Base-by-base conservation (phyloP, 306 rosid species). In the Hylodesmum podocarpum region DNA sequence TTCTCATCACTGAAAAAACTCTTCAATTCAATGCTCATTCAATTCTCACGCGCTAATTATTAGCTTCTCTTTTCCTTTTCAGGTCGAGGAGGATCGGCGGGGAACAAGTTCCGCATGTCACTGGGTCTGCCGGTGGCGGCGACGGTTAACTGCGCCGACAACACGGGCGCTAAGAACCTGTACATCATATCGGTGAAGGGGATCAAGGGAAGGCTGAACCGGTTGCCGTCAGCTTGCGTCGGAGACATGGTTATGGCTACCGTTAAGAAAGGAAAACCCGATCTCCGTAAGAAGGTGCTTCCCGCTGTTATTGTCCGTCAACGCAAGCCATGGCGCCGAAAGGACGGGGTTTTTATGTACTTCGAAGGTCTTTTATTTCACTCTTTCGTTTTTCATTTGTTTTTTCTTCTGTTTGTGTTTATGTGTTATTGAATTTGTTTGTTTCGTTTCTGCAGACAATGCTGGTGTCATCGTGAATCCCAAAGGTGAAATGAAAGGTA, bases 221-320 rank as follows among this genome's bases (percentile, higher is more conserved):
- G 96, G 21, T 80, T 93, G 77, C 98, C 98, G 0, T 93, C 97
- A 0, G 98, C 98, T 1, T 91, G 97, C 72, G 98, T 89, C 27
- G 98, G 98, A 0, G 97, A 93, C 80, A 93, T 93, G 97, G 98
- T 93, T 1, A 93, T 89, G 97, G 98, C 98, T 16, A 93, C 98
- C 6, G 97, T 91, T 28, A 93, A 93, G 88, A 91, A 93, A 18
- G 97, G 97, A 5, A 93, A 93, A 59, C 97, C 98, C 0, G 97
- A 93, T 71, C 93, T 93, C 43, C 80, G 97, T 65, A 93, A 93
- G 93, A 93, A 93, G 88, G 98, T 93, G 24, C 34, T 93, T 19
- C 96, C 98, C 0, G 97, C 98, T 0, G 97, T 91, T 61, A 91
- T 93, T 65, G 98, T 93, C 18, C 87, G 96, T 33, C 98, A 93